Evolutionary conservation across 2,329 filamentous ascomycete species (phyloP).

Genomic region (Madurella fahalii): DNA sequence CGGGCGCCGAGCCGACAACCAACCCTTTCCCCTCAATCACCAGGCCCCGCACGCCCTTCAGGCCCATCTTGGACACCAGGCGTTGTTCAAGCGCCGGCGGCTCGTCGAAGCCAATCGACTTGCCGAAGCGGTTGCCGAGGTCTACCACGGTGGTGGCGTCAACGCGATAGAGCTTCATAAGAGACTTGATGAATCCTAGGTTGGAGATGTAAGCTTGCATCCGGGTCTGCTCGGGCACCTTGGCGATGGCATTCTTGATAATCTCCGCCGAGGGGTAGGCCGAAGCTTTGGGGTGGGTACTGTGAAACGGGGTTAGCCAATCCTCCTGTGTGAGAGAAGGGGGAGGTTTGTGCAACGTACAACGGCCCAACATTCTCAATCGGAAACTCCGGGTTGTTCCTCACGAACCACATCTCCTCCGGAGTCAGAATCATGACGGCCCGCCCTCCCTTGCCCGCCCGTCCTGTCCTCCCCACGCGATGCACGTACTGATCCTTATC

Average conservation of each 20-base stretch:
- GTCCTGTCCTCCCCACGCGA: constrained; percentile 47
- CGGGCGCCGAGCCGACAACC: not conserved
- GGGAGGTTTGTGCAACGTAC: constrained; percentile 13
- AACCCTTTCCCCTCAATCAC: constrained; percentile 22
- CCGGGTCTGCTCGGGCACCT: constrained; percentile 22
- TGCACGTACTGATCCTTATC: constrained; percentile 59
- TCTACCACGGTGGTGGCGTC: constrained; percentile 37
- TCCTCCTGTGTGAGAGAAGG: not conserved
- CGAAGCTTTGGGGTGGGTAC: constrained; percentile 19
- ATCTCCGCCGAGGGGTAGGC: constrained; percentile 18
- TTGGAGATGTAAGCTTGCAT: constrained; percentile 25
- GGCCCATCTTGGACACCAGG: constrained; percentile 54
- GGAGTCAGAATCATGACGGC: constrained; percentile 26
- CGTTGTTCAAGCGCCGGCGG: constrained; percentile 45
- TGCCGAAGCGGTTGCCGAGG: constrained; percentile 49
- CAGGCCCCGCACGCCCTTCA: constrained; percentile 49
- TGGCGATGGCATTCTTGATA: constrained; percentile 22
- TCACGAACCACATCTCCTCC: constrained; percentile 27
- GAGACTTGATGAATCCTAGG: constrained; percentile 35
- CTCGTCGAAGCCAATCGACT: constrained; percentile 45
- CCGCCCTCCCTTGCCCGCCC: constrained; percentile 27
- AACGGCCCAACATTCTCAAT: constrained; percentile 20
- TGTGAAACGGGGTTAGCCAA: constrained; percentile 4
- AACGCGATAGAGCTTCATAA: constrained; percentile 28
- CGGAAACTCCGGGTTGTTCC: constrained; percentile 24